These are phyloP conservation scores for Aspergillus transmontanensis DNA, from an alignment of 2,329 filamentous ascomycete genomes.

Conservation along the genomic window DNA sequence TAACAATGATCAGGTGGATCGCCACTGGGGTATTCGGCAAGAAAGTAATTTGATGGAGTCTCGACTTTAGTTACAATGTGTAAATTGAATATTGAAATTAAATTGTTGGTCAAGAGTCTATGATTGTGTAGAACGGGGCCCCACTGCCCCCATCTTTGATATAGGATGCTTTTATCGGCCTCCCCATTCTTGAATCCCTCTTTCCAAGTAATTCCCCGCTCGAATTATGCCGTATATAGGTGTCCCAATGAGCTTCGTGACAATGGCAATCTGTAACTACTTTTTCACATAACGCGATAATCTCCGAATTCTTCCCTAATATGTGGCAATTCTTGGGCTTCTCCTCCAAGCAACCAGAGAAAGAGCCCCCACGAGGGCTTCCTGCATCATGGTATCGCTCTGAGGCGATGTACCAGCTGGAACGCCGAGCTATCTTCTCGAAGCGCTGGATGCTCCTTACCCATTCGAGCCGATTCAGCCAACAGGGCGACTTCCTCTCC, in stretches of 20 bases:
- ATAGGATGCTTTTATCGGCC: neutral
- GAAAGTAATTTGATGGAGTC: neutral
- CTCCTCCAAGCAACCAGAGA: neutral
- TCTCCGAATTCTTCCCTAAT: too few species aligned
- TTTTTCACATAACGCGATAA: neutral
- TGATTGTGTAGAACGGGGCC: neutral
- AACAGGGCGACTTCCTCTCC: conserved; percentile 24
- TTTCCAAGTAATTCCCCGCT: neutral
- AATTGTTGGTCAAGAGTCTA: neutral
- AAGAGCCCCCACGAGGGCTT: conserved; percentile 16
- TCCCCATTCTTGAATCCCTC: neutral
- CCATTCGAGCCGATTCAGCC: conserved; percentile 22
- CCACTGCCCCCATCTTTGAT: conserved; percentile 1
- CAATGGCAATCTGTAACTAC: neutral
- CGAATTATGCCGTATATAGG: neutral
- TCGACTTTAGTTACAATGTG: neutral
- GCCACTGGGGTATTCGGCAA: neutral
- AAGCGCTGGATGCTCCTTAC: conserved; percentile 29
- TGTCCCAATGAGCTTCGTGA: neutral
- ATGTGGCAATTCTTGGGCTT: neutral
- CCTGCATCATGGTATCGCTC: conserved; percentile 32
- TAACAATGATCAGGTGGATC: neutral
- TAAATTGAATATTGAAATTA: neutral
- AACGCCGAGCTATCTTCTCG: conserved; percentile 30
- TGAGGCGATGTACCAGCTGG: conserved; percentile 27